Evolutionary conservation across 2,329 filamentous ascomycete species (phyloP).

Genomic region (Trematosphaeria pertusa): DNA sequence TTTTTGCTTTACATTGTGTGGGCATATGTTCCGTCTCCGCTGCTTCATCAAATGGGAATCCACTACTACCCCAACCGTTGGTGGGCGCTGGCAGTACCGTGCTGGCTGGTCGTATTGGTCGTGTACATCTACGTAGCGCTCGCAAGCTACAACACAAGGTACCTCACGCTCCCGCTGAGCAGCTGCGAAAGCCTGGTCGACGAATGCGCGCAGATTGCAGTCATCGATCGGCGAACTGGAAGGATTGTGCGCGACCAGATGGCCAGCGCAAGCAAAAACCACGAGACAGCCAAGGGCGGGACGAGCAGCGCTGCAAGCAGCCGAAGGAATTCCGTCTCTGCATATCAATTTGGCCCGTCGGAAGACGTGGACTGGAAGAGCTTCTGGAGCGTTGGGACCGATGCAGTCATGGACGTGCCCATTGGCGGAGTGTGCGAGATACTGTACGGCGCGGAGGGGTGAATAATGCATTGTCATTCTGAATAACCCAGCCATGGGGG

Average conservation of each 20-base stretch:
- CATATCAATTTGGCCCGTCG: constrained; percentile 47
- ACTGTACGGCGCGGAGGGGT: constrained; percentile 71
- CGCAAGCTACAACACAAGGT: constrained; percentile 87
- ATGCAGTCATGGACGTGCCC: constrained; percentile 96
- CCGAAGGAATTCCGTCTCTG: constrained; percentile 36
- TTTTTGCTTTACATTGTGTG: constrained; percentile 79
- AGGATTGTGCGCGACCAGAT: constrained; percentile 52
- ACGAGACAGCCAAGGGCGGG: constrained; percentile 49
- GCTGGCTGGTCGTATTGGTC: constrained; percentile 85
- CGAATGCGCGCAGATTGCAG: constrained; percentile 83
- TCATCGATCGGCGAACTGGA: constrained; percentile 73
- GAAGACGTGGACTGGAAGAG: constrained; percentile 73
- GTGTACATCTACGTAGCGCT: constrained; percentile 95
- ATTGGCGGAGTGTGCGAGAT: constrained; percentile 95
- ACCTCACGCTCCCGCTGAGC: constrained; percentile 80
- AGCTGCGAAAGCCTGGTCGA: constrained; percentile 92
- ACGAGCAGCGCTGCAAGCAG: constrained; percentile 49
- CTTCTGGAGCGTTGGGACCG: constrained; percentile 90
- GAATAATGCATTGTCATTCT: constrained; percentile 22
- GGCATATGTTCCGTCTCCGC: constrained; percentile 90
- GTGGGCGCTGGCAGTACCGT: constrained; percentile 94
- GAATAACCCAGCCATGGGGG: not conserved
- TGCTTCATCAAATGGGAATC: constrained; percentile 91
- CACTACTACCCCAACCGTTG: constrained; percentile 97
- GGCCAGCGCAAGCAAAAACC: constrained; percentile 31